Conservation (phyloP, 73 alveolate genomes). For the Tetrahymena borealis region DNA sequence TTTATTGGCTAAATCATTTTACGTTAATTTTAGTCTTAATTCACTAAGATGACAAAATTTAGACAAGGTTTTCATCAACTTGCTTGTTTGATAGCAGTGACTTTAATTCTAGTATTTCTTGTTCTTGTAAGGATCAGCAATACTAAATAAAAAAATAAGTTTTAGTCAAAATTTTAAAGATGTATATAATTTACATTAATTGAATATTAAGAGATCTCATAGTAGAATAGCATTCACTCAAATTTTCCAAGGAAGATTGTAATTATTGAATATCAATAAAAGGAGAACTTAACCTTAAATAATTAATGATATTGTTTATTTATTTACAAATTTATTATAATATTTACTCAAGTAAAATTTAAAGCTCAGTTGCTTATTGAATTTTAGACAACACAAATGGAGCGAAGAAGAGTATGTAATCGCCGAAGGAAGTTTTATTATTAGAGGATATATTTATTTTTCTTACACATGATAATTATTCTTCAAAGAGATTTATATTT, state of each 20-base stretch:
- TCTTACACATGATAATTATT: background rate
- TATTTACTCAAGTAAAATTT: background rate
- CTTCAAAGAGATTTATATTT: background rate
- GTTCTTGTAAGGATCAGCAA: background rate
- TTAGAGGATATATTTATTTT: background rate
- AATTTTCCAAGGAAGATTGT: background rate
- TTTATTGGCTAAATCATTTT: background rate
- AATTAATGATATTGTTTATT: background rate
- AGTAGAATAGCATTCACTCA: background rate
- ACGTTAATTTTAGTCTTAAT: background rate
- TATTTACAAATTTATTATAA: too few relatives aligned
- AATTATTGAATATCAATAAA: background rate
- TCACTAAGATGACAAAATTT: background rate
- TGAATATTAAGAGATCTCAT: background rate
- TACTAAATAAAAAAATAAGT: background rate
- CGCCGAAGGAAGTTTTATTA: background rate
- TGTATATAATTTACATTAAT: background rate
- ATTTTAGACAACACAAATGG: background rate
- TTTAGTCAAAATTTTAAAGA: background rate
- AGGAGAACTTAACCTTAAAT: background rate
- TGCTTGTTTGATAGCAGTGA: background rate
- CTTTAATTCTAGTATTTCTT: background rate
- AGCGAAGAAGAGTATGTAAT: background rate
- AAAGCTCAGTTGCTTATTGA: background rate
- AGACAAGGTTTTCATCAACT: background rate